phyloP scores from a whole-genome alignment of 2,329 filamentous ascomycete species.

The Xenosphaeropsis pyriputrescens region DNA sequence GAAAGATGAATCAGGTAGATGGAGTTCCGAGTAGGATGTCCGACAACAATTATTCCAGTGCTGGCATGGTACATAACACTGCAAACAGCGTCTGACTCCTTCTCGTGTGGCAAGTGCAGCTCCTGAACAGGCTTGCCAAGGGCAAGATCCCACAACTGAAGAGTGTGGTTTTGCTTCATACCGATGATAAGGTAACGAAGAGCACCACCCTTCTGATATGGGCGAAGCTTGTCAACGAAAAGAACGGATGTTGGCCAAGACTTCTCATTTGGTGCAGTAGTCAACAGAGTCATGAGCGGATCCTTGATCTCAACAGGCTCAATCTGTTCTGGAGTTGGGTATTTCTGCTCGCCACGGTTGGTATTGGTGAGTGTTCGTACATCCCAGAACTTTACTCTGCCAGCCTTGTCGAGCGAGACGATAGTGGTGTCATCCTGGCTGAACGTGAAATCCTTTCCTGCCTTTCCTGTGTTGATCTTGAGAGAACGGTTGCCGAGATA shows the following conservation, averaged over 20 bases:
- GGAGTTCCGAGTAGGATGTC: conserved; percentile 91
- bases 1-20: conserved; percentile 95
- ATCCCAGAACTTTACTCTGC: conserved; percentile 96
- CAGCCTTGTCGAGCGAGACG: conserved; percentile 92
- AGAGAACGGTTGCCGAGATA: conserved; percentile 77
- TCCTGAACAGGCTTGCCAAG: conserved; percentile 94
- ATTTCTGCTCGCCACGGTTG: conserved; percentile 34
- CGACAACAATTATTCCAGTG: conserved; percentile 87
- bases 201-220: conserved; percentile 79
- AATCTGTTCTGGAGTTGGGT: conserved; percentile 36
- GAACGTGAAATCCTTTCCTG: conserved; percentile 95
- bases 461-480: conserved; percentile 94
- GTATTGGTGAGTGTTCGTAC: conserved; percentile 59
- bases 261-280: conserved; percentile 78
- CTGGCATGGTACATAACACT: conserved; percentile 88
- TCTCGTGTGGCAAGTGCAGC: conserved; percentile 88
- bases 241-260: conserved; percentile 94
- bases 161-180: conserved; percentile 97
- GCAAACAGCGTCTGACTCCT: conserved; percentile 95
- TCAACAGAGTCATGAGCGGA: conserved; percentile 74
- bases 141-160: conserved; percentile 96
- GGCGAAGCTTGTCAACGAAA: conserved; percentile 89
- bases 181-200: conserved; percentile 92
- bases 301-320: conserved; percentile 62
- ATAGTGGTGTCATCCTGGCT: conserved; percentile 93